Conservation (phyloP, 768 basidiomycete species). For the Leucogyrophana mollusca region DNA sequence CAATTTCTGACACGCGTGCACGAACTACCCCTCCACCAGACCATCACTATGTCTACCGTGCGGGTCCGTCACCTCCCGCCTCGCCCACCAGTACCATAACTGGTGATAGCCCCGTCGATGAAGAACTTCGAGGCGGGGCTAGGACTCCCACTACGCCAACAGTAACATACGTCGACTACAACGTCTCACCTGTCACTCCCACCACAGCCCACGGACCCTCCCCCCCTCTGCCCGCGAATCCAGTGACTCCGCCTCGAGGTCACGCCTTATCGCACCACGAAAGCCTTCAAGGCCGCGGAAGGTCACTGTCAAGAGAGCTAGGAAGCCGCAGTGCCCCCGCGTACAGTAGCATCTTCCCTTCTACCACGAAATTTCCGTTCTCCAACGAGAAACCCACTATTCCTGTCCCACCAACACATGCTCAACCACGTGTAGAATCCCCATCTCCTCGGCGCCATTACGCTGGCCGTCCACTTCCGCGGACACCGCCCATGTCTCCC, state of each 20-base stretch:
- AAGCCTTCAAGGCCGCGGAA: constrained; percentile 25
- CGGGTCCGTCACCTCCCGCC: too few species aligned
- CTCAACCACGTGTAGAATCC: neutral
- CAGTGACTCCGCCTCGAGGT: constrained; percentile 14
- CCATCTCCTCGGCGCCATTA: constrained; percentile 31
- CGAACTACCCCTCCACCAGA: too few species aligned
- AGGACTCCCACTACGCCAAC: constrained; percentile 16
- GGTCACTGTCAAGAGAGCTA: constrained; percentile 30
- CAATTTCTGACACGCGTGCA: constrained; percentile 3
- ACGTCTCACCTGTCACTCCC: constrained; percentile 21
- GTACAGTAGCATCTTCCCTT: constrained; percentile 31
- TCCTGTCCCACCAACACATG: neutral
- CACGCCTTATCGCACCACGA: constrained; percentile 16
- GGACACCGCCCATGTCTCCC: constrained; percentile 30
- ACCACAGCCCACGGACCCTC: constrained; percentile 15
- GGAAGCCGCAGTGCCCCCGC: constrained; percentile 32
- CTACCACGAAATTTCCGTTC: constrained; percentile 1
- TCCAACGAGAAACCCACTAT: neutral
- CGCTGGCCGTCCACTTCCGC: constrained; percentile 30
- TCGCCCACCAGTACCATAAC: too few species aligned
- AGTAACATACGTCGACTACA: constrained; percentile 26
- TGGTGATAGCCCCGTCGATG: too few species aligned
- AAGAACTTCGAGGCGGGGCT: too few species aligned
- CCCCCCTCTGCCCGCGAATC: constrained; percentile 29
- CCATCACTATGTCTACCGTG: too few species aligned